Conservation (phyloP, 306 rosid species). For the Lagenaria siceraria region DNA sequence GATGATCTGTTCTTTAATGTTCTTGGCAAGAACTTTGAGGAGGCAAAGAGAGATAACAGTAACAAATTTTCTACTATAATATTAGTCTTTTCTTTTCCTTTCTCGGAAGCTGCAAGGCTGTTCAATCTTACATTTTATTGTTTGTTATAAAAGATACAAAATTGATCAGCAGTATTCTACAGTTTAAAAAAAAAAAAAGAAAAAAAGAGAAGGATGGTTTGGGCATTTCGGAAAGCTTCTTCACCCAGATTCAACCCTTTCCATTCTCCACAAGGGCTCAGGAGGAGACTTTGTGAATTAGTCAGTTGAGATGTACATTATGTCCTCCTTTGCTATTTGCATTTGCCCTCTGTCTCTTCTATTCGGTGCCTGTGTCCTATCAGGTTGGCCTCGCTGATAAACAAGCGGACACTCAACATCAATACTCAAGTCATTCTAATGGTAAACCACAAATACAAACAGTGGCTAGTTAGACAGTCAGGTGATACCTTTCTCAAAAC, state of each 20-base stretch:
- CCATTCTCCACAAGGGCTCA: neutral
- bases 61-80: neutral
- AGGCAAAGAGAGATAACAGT: neutral
- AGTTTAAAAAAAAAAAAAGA: neutral
- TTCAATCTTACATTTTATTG: neutral
- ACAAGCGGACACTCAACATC: neutral
- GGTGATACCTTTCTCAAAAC: conserved; percentile 40
- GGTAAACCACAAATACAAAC: neutral
- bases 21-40: no score
- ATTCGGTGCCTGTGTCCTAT: conserved; percentile 23
- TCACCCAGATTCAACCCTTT: neutral
- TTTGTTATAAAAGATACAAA: conserved; percentile 16
- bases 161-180: conserved; percentile 12
- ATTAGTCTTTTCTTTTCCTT: neutral
- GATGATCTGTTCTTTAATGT: no score
- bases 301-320: conserved; percentile 23
- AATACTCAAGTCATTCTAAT: neutral
- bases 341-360: conserved; percentile 51
- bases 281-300: neutral
- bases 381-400: conserved; percentile 68
- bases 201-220: neutral
- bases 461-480: neutral
- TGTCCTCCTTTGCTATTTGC: conserved; percentile 62
- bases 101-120: conserved; percentile 4
- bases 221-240: neutral